Evolutionary conservation across 148 eudicot species (phyloP).

Genomic region (Arbutus unedo): DNA sequence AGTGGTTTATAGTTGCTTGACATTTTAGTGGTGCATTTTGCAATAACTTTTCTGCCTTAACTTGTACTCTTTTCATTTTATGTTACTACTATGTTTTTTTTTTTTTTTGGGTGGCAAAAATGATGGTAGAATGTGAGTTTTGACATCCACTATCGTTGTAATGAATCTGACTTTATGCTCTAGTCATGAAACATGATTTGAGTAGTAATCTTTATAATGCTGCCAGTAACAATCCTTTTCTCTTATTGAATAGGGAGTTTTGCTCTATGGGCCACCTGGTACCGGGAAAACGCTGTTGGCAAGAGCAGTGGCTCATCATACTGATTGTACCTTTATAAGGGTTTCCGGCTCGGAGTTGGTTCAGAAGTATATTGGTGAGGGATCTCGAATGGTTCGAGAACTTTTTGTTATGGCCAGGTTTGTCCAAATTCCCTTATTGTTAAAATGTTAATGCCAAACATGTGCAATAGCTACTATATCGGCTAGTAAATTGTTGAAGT

Average conservation of each 20-base stretch:
- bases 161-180: not conserved
- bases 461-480: not conserved
- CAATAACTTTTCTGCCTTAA: not conserved
- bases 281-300: slow-evolving; percentile 89
- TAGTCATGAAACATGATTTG: not conserved
- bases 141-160: not conserved
- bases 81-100: not conserved
- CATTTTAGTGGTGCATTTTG: not conserved
- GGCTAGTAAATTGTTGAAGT: not conserved
- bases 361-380: slow-evolving; percentile 85
- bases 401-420: slow-evolving; percentile 83
- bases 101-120: too few relatives aligned
- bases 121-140: not conserved
- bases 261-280: slow-evolving; percentile 93
- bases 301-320: slow-evolving; percentile 92
- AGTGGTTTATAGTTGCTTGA: not conserved
- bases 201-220: not conserved
- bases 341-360: slow-evolving; percentile 92
- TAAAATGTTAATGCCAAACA: not conserved
- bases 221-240: not conserved
- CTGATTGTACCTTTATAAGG: slow-evolving; percentile 88
- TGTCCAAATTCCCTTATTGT: slow-evolving; percentile 15
- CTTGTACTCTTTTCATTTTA: slow-evolving; percentile 29
- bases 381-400: slow-evolving; percentile 81
- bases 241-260: slow-evolving; percentile 52